A percentile compares a stretch with the other conserved stretches of the same genome.
Evolutionary conservation across 1,139 yeast genomes (phyloP).

Genomic region (Lodderomyces metapsilosis): DNA sequence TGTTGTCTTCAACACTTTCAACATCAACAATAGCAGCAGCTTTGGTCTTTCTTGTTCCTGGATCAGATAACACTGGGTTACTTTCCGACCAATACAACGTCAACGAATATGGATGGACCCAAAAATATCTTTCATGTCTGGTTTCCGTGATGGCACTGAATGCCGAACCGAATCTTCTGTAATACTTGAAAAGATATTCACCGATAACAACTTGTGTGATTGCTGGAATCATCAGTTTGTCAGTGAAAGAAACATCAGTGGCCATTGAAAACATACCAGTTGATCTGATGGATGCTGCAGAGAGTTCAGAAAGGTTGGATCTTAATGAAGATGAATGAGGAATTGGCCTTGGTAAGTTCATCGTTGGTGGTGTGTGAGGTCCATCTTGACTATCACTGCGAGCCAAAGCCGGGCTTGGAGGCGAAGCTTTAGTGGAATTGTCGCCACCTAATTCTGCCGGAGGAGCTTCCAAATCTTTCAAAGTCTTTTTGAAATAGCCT

Average conservation of each 20-base stretch:
- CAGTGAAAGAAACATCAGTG: conserved; percentile 69
- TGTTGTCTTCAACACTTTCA: conserved; percentile 77
- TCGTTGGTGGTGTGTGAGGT: conserved; percentile 1
- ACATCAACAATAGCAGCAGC: conserved; percentile 82
- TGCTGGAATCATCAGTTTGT: conserved; percentile 77
- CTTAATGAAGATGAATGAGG: conserved; percentile 26
- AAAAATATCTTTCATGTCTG: conserved; percentile 89
- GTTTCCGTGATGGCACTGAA: conserved; percentile 72
- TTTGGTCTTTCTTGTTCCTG: conserved; percentile 62
- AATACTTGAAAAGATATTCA: conserved; percentile 84
- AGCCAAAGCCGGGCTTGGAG: background rate
- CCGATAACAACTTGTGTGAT: conserved; percentile 82
- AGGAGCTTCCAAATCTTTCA: background rate
- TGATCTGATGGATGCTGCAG: conserved; percentile 34
- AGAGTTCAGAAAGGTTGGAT: conserved; percentile 33
- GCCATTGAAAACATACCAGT: conserved; percentile 53
- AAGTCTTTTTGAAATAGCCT: conserved; percentile 37
- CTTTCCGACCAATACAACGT: conserved; percentile 87
- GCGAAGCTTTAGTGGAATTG: background rate
- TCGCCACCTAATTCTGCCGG: background rate
- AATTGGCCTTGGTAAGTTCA: conserved; percentile 6
- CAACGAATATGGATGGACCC: conserved; percentile 94
- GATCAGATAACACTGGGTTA: conserved; percentile 76
- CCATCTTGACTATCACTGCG: background rate
- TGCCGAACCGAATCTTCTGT: conserved; percentile 67